Evolutionary conservation across 495 filamentous ascomycete genomes (phyloP), one percentile per base, ranked within the genome.

Genomic region (Chaetomium tenue): DNA sequence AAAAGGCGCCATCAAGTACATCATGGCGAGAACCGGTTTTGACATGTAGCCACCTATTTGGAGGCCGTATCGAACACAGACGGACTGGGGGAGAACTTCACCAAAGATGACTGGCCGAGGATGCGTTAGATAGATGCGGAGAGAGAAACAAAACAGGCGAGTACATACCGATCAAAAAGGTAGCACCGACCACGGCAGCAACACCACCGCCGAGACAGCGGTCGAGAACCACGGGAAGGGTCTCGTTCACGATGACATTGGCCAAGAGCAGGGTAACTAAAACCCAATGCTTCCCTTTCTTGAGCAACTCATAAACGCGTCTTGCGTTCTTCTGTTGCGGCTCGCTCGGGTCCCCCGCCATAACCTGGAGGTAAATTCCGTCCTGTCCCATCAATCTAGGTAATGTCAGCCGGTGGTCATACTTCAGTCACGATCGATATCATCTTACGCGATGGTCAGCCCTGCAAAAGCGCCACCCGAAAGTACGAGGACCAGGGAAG

Each of bases 241-340:
- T 94, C 77, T 98, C 94, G 76, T 98, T 98, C 57, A 96, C 96
- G 70, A 98, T 97, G 71, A 98, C 94, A 77, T 98, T 98, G 69
- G 91, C 90, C 56, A 98, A 79, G 5, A 98, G 84, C 37, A 98
- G 79, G 15, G 94, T 98, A 39, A 98, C 94, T 60, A 98, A 80
- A n/a, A 98, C 94, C 94, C 94, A 98, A 76, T 98, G 94, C 71
- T 98, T 98, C 48, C 94, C 95, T 53, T 84, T 87, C 63, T 93
- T 87, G 52, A 98, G 75, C 18, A 98, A 80, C 28, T 85, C 84
- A 64, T 92, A 84, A 1, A 98, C 94, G 65, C 85, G 88, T 28
- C 81, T 83, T 2, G 94, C 95, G 72, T 97, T 89, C 70, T 88
- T 90, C 67, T 86, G 85, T 72, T 98, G 92, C 76, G 80, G 64